Evolutionary conservation across 2,329 filamentous ascomycete species (phyloP).

Genomic region (Pseudocercospora vitis): DNA sequence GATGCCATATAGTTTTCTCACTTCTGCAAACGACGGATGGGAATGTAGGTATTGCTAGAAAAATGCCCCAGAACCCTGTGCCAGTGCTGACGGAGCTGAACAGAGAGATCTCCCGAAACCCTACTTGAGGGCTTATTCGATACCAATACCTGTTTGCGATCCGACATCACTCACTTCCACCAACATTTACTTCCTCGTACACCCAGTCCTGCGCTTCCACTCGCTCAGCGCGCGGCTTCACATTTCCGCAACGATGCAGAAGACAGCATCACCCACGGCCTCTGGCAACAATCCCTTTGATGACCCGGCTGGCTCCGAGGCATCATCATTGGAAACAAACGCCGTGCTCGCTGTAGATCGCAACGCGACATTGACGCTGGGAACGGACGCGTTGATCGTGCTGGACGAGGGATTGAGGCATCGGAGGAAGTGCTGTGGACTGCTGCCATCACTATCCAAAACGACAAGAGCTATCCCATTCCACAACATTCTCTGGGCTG

Average conservation of each 20-base stretch:
- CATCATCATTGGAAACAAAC: slow-evolving; percentile 10
- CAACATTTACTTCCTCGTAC: neutral
- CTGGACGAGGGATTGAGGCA: slow-evolving; percentile 58
- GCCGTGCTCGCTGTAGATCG: slow-evolving; percentile 49
- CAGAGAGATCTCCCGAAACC: slow-evolving; percentile 2
- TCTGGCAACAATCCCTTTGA: slow-evolving; percentile 32
- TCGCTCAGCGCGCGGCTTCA: slow-evolving; percentile 27
- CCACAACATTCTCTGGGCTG: slow-evolving; percentile 82
- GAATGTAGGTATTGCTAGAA: neutral
- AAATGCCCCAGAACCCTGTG: neutral
- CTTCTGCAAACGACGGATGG: neutral
- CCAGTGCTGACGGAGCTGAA: slow-evolving; percentile 1
- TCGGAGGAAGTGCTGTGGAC: slow-evolving; percentile 56
- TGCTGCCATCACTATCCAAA: slow-evolving; percentile 49
- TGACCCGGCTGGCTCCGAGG: slow-evolving; percentile 32
- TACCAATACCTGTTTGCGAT: slow-evolving; percentile 7
- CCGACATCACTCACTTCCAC: neutral
- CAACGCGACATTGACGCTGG: slow-evolving; percentile 61
- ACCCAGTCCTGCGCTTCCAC: slow-evolving; percentile 29
- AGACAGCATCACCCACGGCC: neutral
- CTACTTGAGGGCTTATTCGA: neutral
- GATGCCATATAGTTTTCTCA: too few relatives aligned
- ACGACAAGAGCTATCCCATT: slow-evolving; percentile 66
- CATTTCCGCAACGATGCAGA: slow-evolving; percentile 10
- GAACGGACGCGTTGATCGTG: slow-evolving; percentile 60